Evolutionary conservation across 225 moss, liverwort and hornwort genomes (phyloP).

Genomic region (Ulota crispa): DNA sequence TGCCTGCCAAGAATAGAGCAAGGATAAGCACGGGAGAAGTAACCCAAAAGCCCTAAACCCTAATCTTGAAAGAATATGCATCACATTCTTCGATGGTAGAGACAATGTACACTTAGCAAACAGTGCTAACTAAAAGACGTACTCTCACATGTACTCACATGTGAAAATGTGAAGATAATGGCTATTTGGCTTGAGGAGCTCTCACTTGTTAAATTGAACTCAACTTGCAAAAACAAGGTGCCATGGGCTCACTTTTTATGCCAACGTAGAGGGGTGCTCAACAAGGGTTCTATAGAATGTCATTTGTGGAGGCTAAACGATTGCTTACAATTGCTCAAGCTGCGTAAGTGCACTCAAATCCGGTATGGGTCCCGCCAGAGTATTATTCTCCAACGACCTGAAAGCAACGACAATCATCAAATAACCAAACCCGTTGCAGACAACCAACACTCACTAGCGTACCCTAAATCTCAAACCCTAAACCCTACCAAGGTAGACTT

Average conservation of each 20-base stretch:
- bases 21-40: neutral
- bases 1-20: slow-evolving; percentile 23
- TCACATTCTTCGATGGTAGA: neutral
- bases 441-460: neutral
- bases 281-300: neutral
- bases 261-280: neutral
- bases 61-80: neutral
- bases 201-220: neutral
- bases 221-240: neutral
- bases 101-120: neutral
- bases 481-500: neutral
- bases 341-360: slow-evolving; percentile 33
- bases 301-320: neutral
- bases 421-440: neutral
- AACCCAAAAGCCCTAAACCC: neutral
- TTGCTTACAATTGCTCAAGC: slow-evolving; percentile 41
- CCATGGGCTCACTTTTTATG: neutral
- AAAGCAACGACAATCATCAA: neutral
- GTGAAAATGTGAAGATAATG: neutral
- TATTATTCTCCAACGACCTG: slow-evolving; percentile 40
- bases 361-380: slow-evolving; percentile 31
- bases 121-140: neutral
- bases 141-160: neutral
- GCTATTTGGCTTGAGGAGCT: neutral
- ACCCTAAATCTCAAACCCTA: neutral